phyloP scores from a whole-genome alignment of 352 stramenopile species.

The Globisporangium abappressorium region DNA sequence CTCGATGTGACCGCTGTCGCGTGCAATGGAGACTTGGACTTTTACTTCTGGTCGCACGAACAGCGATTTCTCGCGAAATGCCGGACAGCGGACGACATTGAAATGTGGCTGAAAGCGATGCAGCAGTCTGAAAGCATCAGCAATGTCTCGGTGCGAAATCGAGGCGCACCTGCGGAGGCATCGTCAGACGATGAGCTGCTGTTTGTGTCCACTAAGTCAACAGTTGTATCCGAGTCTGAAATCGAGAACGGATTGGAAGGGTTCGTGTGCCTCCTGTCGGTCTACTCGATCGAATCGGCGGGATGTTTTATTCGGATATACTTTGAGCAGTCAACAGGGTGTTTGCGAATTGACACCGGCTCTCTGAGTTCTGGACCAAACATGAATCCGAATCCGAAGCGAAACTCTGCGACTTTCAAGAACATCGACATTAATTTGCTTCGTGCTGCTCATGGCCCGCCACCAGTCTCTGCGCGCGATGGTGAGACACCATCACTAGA shows the following conservation, averaged over 20 bases:
- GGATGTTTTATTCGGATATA: slow-evolving; percentile 69
- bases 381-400: slow-evolving; percentile 54
- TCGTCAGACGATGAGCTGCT: slow-evolving; percentile 25
- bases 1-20: slow-evolving; percentile 45
- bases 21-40: slow-evolving; percentile 29
- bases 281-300: slow-evolving; percentile 64
- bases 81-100: slow-evolving; percentile 23
- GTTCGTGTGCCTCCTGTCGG: slow-evolving; percentile 61
- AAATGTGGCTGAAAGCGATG: slow-evolving; percentile 65
- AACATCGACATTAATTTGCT: slow-evolving; percentile 53
- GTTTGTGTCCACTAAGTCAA: slow-evolving; percentile 23
- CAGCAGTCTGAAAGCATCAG: slow-evolving; percentile 46
- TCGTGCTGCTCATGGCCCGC: slow-evolving; percentile 10
- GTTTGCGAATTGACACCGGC: slow-evolving; percentile 65
- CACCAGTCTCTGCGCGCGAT: background rate
- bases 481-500: background rate
- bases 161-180: slow-evolving; percentile 16
- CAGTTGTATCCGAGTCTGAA: slow-evolving; percentile 1
- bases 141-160: slow-evolving; percentile 26
- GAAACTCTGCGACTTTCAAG: slow-evolving; percentile 60
- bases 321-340: slow-evolving; percentile 66
- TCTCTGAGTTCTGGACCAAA: slow-evolving; percentile 43
- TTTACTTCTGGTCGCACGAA: slow-evolving; percentile 48
- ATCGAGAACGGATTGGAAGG: slow-evolving; percentile 34
- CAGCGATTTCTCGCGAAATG: slow-evolving; percentile 35